Evolutionary conservation across 2,329 filamentous ascomycete genomes (phyloP).

Genomic region (Harringtonia lauricola): DNA sequence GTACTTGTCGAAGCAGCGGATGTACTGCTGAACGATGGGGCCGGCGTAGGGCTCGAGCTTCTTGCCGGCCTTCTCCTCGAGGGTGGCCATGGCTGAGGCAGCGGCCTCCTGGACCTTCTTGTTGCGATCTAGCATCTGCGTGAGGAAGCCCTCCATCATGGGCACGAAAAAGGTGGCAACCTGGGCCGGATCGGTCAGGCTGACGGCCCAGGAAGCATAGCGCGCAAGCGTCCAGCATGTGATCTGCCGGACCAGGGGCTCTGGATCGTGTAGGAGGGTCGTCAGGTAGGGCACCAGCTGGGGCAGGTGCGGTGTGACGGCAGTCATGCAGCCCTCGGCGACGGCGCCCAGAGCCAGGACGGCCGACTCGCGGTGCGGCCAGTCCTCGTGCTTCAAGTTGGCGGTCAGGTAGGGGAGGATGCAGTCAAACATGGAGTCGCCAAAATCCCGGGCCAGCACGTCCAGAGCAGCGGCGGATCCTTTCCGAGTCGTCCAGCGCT

Average conservation of each 20-base stretch:
- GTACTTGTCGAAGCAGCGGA: slow-evolving; percentile 85
- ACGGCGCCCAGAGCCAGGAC: slow-evolving; percentile 91
- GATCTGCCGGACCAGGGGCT: slow-evolving; percentile 89
- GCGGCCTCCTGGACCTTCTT: slow-evolving; percentile 97
- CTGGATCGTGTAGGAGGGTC: slow-evolving; percentile 68
- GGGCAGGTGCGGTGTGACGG: slow-evolving; percentile 80
- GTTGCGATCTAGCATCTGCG: slow-evolving; percentile 92
- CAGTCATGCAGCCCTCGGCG: slow-evolving; percentile 85
- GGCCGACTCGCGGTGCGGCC: slow-evolving; percentile 87
- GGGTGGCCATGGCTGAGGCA: slow-evolving; percentile 87
- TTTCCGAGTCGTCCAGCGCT: slow-evolving; percentile 90
- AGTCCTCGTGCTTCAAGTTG: slow-evolving; percentile 79
- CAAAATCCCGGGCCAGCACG: slow-evolving; percentile 85
- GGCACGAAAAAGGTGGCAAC: slow-evolving; percentile 78
- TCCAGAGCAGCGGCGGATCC: slow-evolving; percentile 94
- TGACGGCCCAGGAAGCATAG: slow-evolving; percentile 86
- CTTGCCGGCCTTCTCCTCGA: slow-evolving; percentile 85
- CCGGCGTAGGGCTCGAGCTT: slow-evolving; percentile 75
- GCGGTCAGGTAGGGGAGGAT: slow-evolving; percentile 88
- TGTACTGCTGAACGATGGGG: slow-evolving; percentile 86
- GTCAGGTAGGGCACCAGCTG: slow-evolving; percentile 87
- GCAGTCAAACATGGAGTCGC: slow-evolving; percentile 75
- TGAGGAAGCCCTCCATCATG: slow-evolving; percentile 92
- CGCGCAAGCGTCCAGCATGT: slow-evolving; percentile 95
- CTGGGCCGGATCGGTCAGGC: slow-evolving; percentile 54